Conservation (phyloP, 108 stramenopile species). For the Aurantiochytrium sp. region DNA sequence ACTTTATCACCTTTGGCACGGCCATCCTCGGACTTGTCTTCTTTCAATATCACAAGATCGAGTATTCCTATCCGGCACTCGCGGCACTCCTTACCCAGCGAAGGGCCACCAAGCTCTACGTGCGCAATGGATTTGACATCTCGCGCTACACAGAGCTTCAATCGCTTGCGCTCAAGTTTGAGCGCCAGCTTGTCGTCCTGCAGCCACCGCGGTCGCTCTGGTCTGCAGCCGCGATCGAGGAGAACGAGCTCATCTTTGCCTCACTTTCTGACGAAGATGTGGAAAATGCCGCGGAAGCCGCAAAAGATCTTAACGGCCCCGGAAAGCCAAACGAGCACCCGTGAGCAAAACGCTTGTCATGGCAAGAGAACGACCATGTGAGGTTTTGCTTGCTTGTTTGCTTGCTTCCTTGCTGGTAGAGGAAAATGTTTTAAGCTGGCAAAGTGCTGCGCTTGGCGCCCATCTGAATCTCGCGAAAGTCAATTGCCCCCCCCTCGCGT, state of each 20-base stretch:
- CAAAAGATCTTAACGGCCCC: not conserved
- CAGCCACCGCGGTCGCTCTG: not conserved
- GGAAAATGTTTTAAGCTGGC: too few relatives aligned
- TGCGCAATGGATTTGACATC: not conserved
- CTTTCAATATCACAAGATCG: conserved; percentile 1
- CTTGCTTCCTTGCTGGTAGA: too few relatives aligned
- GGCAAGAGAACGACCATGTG: too few relatives aligned
- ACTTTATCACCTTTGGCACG: conserved; percentile 12
- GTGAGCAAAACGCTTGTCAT: not conserved
- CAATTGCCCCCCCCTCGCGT: too few relatives aligned
- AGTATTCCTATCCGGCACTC: not conserved
- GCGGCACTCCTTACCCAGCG: conserved; percentile 1
- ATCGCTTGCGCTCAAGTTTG: not conserved
- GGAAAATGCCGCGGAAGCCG: not conserved
- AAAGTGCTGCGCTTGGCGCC: too few relatives aligned
- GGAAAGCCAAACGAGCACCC: not conserved
- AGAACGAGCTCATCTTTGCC: not conserved
- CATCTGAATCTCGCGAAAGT: too few relatives aligned
- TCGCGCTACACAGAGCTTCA: not conserved
- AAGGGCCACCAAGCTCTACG: not conserved
- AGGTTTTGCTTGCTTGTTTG: too few relatives aligned
- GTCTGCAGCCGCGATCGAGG: not conserved
- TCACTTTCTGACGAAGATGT: not conserved
- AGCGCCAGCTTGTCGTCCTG: conserved; percentile 1
- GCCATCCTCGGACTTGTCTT: not conserved